Evolutionary conservation across 1,284 basidiomycete genomes (phyloP).

Genomic region (Rhodotorula mucilaginosa): DNA sequence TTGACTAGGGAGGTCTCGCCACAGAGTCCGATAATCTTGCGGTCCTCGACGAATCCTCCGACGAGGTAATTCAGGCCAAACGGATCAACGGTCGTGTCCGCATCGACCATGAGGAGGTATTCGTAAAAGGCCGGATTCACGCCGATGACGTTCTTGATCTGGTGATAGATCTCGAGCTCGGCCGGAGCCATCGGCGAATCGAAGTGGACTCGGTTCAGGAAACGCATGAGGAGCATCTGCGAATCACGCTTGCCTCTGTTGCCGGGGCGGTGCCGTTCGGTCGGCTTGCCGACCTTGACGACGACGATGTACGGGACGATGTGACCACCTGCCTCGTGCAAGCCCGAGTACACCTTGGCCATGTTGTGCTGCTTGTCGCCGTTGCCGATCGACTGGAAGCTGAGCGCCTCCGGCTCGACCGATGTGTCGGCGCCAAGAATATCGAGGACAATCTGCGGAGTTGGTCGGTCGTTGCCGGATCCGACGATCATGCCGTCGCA

Average conservation of each 20-base stretch:
- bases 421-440: conserved; percentile 93
- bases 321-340: conserved; percentile 91
- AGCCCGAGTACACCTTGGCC: conserved; percentile 94
- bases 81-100: conserved; percentile 66
- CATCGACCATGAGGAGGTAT: conserved; percentile 93
- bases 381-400: conserved; percentile 90
- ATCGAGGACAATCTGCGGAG: conserved; percentile 80
- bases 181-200: conserved; percentile 93
- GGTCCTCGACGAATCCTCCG: conserved; percentile 39
- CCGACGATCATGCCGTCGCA: conserved; percentile 99
- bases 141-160: conserved; percentile 99
- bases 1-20: conserved; percentile 94
- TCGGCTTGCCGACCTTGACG: conserved; percentile 96
- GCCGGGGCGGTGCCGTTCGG: conserved; percentile 85
- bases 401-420: conserved; percentile 88
- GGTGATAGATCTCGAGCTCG: conserved; percentile 97
- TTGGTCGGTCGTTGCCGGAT: conserved; percentile 58
- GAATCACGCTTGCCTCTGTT: conserved; percentile 97
- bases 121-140: conserved; percentile 98
- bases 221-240: conserved; percentile 93
- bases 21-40: conserved; percentile 79
- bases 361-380: conserved; percentile 96
- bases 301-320: conserved; percentile 78
- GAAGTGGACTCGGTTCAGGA: conserved; percentile 97
- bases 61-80: conserved; percentile 39